Evolutionary conservation across 2,329 filamentous ascomycete species (phyloP).

Genomic region (Didymella arachidicola): DNA sequence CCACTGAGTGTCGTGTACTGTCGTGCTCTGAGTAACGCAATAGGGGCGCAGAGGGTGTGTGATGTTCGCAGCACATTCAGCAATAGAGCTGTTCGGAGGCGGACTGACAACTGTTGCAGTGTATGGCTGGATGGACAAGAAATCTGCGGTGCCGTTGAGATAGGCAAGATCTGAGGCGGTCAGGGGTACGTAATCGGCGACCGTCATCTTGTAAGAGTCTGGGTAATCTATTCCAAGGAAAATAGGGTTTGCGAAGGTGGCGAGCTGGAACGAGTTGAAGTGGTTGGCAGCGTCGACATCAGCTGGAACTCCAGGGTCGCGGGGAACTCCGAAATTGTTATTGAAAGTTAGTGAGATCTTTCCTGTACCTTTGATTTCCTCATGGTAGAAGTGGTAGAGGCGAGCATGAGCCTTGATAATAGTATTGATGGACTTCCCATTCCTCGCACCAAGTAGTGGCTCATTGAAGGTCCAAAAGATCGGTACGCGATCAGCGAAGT

Average conservation of each 20-base stretch:
- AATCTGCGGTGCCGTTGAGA: constrained; percentile 58
- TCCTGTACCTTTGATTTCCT: constrained; percentile 61
- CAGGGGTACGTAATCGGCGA: constrained; percentile 54
- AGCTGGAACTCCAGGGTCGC: constrained; percentile 48
- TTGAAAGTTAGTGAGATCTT: constrained; percentile 61
- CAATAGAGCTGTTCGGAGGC: constrained; percentile 54
- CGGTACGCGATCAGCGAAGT: constrained; percentile 61
- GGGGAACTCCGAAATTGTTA: constrained; percentile 50
- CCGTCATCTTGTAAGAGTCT: constrained; percentile 49
- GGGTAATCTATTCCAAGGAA: constrained; percentile 63
- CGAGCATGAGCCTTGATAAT: constrained; percentile 57
- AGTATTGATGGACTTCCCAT: constrained; percentile 50
- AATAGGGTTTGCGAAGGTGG: constrained; percentile 61
- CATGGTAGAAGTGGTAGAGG: constrained; percentile 62
- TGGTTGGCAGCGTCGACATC: constrained; percentile 58
- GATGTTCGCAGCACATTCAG: constrained; percentile 58
- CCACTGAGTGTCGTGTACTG: constrained; percentile 61
- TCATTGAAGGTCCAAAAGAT: constrained; percentile 65
- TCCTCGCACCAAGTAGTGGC: constrained; percentile 54
- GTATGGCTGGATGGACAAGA: constrained; percentile 66
- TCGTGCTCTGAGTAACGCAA: constrained; percentile 60
- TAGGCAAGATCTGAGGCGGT: constrained; percentile 56
- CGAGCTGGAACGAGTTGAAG: constrained; percentile 55
- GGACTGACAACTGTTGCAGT: constrained; percentile 63
- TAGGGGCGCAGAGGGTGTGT: constrained; percentile 59